Evolutionary conservation across 129 eudicot genomes (phyloP).

Genomic region (Mikania micrantha): DNA sequence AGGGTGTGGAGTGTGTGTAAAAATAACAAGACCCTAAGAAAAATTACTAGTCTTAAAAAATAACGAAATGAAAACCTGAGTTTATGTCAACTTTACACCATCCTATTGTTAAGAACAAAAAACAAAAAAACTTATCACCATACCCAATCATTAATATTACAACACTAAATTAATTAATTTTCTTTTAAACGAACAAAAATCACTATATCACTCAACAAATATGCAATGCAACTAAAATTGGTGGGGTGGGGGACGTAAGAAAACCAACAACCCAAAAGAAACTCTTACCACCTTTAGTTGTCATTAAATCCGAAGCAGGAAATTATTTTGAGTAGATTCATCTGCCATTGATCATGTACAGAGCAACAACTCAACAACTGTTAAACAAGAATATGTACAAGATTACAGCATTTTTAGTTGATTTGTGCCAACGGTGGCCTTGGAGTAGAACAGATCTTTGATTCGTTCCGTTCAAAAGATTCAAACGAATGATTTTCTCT

Average conservation of each 20-base stretch:
- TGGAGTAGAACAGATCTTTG: conserved; percentile 44
- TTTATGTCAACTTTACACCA: background rate
- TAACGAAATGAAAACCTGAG: no score
- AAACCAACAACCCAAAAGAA: background rate
- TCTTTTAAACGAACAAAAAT: background rate
- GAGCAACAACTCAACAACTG: conserved; percentile 22
- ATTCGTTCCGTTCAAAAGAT: conserved; percentile 37
- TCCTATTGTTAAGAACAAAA: background rate
- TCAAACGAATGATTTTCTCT: conserved; percentile 61
- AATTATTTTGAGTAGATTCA: conserved; percentile 9
- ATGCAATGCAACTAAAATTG: background rate
- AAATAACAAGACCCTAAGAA: no score
- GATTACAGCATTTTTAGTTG: conserved; percentile 26
- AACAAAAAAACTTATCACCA: no score
- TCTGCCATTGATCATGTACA: conserved; percentile 24
- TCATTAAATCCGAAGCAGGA: conserved; percentile 58
- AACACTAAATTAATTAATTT: background rate
- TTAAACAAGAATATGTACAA: conserved; percentile 9
- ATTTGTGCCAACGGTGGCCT: conserved; percentile 64
- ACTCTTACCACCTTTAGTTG: background rate
- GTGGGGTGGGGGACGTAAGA: background rate
- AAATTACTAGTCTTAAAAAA: no score
- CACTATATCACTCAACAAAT: background rate
- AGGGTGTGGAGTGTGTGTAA: no score
- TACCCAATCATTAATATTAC: background rate